Evolutionary conservation across 164 flowering plant genomes (phyloP), one percentile per base, ranked within the genome.

Genomic region (Akebia trifoliata): DNA sequence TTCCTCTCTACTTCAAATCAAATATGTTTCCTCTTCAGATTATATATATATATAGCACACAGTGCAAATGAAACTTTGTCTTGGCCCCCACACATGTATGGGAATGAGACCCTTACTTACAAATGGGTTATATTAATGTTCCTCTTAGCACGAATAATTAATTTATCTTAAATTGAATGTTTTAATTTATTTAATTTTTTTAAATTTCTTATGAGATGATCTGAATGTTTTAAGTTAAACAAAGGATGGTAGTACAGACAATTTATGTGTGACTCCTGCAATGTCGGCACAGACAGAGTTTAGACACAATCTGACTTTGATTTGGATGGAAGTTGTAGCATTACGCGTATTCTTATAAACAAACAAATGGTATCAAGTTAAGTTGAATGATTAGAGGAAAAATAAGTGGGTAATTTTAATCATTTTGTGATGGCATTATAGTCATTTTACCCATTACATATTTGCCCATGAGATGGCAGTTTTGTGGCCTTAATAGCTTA

Each of bases 1-100:
- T 56, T 46, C 39, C 54, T 48, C 31, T 29, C 29, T 49, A 24
- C 46, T 36, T 30, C 28, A 32, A 60, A 58, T 61, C 61, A 52
- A 54, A 42, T 56, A 31, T 59, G 57, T 54, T 28, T 25, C 60
- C 57, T 47, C 8, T n/a, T 37, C 36, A 26, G 26, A 47, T 39
- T 30, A 26, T 35, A 48, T 24, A 45, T 54, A 42, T 56, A 42
- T 25, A 24, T 59, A 49, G 39, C 24, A 35, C 29, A 59, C 30
- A 48, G 54, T 43, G 35, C 56, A 37, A 28, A 49, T 31, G 28
- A 14, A 28, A 56, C 10, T 18, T 26, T 37, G 46, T 56, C 28
- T 42, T 26, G 42, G 28, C 36, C 54, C 59, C 35, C 34, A 56
- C 6, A 35, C 35, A 40, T 42, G 59, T 42, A 37, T 48, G 59